These are phyloP conservation scores for Ophiostoma pallidulum DNA, from an alignment of 2,329 filamentous ascomycete genomes.

Conservation along the genomic window DNA sequence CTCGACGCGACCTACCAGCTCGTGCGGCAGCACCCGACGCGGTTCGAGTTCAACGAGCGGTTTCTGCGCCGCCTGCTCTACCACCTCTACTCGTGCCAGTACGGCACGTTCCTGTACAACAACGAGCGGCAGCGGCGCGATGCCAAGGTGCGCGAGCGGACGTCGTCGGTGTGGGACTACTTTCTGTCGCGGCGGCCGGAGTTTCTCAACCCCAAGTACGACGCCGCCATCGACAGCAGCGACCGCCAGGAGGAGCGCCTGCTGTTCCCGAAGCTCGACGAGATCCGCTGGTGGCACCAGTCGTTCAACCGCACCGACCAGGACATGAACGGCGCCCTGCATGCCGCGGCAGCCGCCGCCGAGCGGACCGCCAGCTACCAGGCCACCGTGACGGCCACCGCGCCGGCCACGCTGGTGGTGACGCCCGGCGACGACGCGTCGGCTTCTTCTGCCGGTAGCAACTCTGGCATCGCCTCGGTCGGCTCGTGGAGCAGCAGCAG, in stretches of 20 bases:
- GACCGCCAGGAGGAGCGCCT: conserved; percentile 72
- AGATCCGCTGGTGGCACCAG: conserved; percentile 91
- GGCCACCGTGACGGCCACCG: conserved; percentile 9
- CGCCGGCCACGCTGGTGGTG: conserved; percentile 7
- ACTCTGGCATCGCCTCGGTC: background rate
- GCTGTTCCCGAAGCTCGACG: conserved; percentile 65
- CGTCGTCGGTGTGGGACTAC: conserved; percentile 90
- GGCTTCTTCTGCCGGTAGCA: background rate
- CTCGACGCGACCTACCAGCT: conserved; percentile 90
- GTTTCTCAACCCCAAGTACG: conserved; percentile 76
- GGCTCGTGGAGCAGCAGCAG: conserved; percentile 16
- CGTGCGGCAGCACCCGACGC: conserved; percentile 70
- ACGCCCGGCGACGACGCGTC: conserved; percentile 36
- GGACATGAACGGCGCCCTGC: conserved; percentile 76
- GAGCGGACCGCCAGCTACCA: conserved; percentile 26
- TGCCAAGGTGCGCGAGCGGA: conserved; percentile 57
- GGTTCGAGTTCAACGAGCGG: conserved; percentile 94
- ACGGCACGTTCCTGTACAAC: conserved; percentile 93
- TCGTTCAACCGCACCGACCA: conserved; percentile 76
- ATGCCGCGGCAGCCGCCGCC: conserved; percentile 44
- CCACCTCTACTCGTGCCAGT: conserved; percentile 91
- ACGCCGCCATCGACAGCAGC: conserved; percentile 65
- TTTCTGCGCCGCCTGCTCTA: conserved; percentile 85
- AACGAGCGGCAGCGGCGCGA: conserved; percentile 81
- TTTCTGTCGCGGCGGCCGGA: conserved; percentile 73